Base-by-base conservation (phyloP, 2,329 filamentous ascomycete genomes). In the Pseudogymnoascus sp. region DNA sequence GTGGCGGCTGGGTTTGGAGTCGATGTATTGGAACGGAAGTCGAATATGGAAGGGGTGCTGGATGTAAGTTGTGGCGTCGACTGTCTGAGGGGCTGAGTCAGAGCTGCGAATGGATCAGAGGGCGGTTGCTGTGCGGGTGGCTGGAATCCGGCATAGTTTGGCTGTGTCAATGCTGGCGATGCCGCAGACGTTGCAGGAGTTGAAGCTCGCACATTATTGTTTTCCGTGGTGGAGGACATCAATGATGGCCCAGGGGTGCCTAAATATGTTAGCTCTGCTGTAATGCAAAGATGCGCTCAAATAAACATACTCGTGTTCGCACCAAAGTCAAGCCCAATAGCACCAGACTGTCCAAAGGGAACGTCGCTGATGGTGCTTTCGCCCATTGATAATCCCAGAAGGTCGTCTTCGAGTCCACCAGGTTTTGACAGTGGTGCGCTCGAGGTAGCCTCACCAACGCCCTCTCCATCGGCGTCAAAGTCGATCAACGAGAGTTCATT, bases 401-500 rank as follows among this genome's bases (percentile, higher is more conserved):
- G 78, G 70, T 99, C 94, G 71, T 95, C 92, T 69, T 96, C 92
- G 19, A 97, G 73, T 12, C 88, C 85, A 59, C 82, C 84, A 0
- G 82, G 75, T 61, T 82, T 80, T 12, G 77, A 72, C 19, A 75
- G 74, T 23, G 73, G 65, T 34, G 72, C 67, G 48, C 70, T 64
- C 6, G 76, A 71, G 30, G 75, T 72, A 23, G 78, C 76, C 60
- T 76, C 77, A 38, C 80, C 75, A 37, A 85, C 84, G 13, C 83
- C 80, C 61, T 83, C 79, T 8, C 77, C 65, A 52, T 84, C 82
- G 3, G 73, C 86, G 62, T 88, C 89, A 68, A 99, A 92, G 71
- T 99, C 94, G 69, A 99, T 99, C 64, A 99, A 76, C 4, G 94
- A 97, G 19, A 96, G 75, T 72, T 96, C 92, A 67, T 90, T 80